phyloP scores from a whole-genome alignment of 2,329 filamentous ascomycete species.

The Fusarium xyrophilum region DNA sequence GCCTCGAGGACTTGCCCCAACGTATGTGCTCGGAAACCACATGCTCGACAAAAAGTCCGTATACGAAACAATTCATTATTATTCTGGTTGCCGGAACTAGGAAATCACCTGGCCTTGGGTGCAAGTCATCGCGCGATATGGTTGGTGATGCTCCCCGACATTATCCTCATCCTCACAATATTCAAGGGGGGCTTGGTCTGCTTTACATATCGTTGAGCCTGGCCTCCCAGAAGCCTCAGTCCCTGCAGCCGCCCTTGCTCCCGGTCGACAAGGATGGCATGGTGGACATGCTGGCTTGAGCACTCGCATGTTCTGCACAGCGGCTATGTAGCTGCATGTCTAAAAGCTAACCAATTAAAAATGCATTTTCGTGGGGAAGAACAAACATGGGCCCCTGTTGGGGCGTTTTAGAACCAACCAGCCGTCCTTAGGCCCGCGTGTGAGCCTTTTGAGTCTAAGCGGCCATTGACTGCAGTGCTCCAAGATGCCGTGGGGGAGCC shows the following conservation, averaged over 20 bases:
- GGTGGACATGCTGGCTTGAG: slow-evolving; percentile 45
- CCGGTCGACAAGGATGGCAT: slow-evolving; percentile 37
- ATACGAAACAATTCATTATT: slow-evolving; percentile 20
- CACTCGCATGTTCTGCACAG: slow-evolving; percentile 53
- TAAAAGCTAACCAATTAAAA: slow-evolving; percentile 47
- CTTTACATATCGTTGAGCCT: slow-evolving; percentile 28
- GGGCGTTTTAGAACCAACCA: slow-evolving; percentile 44
- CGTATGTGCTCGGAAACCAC: neutral
- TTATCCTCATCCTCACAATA: slow-evolving; percentile 36
- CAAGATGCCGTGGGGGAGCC: slow-evolving; percentile 31
- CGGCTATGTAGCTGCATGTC: slow-evolving; percentile 50
- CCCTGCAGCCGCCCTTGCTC: slow-evolving; percentile 43
- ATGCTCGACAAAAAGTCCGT: slow-evolving; percentile 10
- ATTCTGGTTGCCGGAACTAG: slow-evolving; percentile 9
- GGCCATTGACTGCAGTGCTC: slow-evolving; percentile 28
- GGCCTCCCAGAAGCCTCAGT: slow-evolving; percentile 37
- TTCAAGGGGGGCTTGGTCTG: slow-evolving; percentile 38
- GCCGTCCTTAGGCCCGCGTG: slow-evolving; percentile 27
- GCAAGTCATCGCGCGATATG: slow-evolving; percentile 28
- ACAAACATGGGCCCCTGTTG: slow-evolving; percentile 39
- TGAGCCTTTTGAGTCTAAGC: slow-evolving; percentile 32
- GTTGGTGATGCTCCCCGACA: slow-evolving; percentile 32
- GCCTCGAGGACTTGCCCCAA: neutral
- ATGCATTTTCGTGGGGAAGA: slow-evolving; percentile 36
- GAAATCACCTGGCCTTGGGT: slow-evolving; percentile 5